phyloP scores from a whole-genome alignment of 176 grass and related monocot species.

The Canna indica region DNA sequence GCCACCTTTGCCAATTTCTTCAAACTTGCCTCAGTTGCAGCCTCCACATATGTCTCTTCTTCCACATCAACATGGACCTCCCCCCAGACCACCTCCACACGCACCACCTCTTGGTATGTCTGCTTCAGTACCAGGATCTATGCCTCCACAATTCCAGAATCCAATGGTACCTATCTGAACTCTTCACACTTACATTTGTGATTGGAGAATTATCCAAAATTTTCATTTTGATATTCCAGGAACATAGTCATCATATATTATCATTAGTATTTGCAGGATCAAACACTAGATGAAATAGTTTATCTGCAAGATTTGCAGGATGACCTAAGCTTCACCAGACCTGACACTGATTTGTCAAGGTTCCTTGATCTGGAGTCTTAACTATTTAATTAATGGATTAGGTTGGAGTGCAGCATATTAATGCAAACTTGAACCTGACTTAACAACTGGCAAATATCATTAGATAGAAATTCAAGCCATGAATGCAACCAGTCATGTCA shows the following conservation, averaged over 20 bases:
- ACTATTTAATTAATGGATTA: neutral
- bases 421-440: neutral
- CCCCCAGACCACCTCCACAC: slow-evolving; percentile 42
- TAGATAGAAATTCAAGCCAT: too few species aligned
- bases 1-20: slow-evolving; percentile 41
- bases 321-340: neutral
- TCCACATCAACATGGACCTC: slow-evolving; percentile 62
- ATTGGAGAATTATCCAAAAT: too few species aligned
- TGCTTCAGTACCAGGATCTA: slow-evolving; percentile 34
- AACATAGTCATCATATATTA: neutral
- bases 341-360: neutral
- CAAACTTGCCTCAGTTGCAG: slow-evolving; percentile 66
- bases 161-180: slow-evolving; percentile 47
- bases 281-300: neutral
- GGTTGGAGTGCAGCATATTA: neutral
- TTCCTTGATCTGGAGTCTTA: neutral
- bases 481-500: too few species aligned
- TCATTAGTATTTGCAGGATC: slow-evolving; percentile 10
- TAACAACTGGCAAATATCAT: neutral
- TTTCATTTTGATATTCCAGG: too few species aligned
- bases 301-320: too few species aligned
- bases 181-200: too few species aligned
- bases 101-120: slow-evolving; percentile 22
- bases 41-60: slow-evolving; percentile 54
- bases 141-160: slow-evolving; percentile 61